Evolutionary conservation across 441 rosid genomes (phyloP), one percentile per base, ranked within the genome.

Genomic region (Heliophila coronopifolia): DNA sequence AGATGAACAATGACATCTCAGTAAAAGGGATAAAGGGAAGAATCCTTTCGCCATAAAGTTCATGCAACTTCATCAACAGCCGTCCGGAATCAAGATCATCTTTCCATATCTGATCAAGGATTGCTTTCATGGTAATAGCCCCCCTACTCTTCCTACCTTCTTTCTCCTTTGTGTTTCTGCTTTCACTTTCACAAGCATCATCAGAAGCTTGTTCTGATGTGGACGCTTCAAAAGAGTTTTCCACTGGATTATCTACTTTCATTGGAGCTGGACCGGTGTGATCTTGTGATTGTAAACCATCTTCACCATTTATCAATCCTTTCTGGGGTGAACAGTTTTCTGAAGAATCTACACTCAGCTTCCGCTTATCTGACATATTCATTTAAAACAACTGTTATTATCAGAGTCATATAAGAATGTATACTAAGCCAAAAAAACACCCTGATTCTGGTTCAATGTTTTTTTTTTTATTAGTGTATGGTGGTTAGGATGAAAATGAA

Each of bases 1-100:
- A 87, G 28, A 87, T 61, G 70, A 91, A 87, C 49, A 84, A 22
- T 28, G 77, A 72, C 96, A 75, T 68, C 66, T 87, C 95, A 8
- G 93, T 80, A 31, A 79, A 73, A 38, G 98, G 96, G 56, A 87
- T 72, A 64, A 83, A 87, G 45, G 89, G 74, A 25, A 84, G 73
- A 47, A 81, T 71, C 34, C 76, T 66, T 48, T 91, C 93, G 23
- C 96, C 93, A 59, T 79, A 84, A 55, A 75, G 63, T 57, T 87
- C 88, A 34, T 73, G 79, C 39, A 83, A 59, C 30, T 81, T 72
- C 31, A 69, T 76, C 39, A 90, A 58, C 7, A 81, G 73, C 40
- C 63, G 69, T 54, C 93, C 95, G 1, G 85, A 79, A 33, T 74
- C 69, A 62, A 84, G 73, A 37, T 84, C 94, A 44, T 84, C 91